Conservation (phyloP, 176 grass and related monocot genomes). For the Echinochloa phyllopogon region DNA sequence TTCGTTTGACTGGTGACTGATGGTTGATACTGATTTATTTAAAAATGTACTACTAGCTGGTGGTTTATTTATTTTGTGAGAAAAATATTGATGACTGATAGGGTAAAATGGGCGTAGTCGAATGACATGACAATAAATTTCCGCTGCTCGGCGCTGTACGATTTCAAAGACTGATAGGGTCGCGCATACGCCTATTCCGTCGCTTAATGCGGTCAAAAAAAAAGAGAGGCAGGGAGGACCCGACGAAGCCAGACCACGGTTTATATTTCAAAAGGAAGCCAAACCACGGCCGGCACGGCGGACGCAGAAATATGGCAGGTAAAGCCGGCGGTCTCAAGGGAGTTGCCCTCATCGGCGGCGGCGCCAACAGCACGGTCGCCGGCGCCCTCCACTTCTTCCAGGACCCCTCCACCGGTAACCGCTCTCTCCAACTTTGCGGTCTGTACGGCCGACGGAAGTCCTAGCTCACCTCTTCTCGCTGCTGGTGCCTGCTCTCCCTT, state of each 20-base stretch:
- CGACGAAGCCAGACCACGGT: background rate
- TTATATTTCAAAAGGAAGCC: conserved; percentile 3
- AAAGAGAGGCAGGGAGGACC: background rate
- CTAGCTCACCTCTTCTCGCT: background rate
- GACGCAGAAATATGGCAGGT: conserved; percentile 42
- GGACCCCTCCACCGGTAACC: conserved; percentile 37
- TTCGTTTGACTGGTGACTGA: too few relatives aligned
- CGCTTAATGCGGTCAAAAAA: too few relatives aligned
- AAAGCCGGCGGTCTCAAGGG: conserved; percentile 59
- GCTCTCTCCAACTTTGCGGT: background rate
- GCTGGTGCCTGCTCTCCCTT: conserved; percentile 1
- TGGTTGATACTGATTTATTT: too few relatives aligned
- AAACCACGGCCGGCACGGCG: background rate
- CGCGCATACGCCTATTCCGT: too few relatives aligned
- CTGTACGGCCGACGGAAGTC: background rate
- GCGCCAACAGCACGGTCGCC: conserved; percentile 41
- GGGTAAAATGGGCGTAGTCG: too few relatives aligned
- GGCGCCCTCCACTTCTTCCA: conserved; percentile 57
- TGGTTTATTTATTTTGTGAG: too few relatives aligned
- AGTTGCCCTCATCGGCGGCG: conserved; percentile 57
- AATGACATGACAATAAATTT: too few relatives aligned
- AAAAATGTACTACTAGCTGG: too few relatives aligned
- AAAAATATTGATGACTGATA: too few relatives aligned
- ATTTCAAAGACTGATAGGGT: too few relatives aligned
- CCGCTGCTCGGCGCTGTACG: too few relatives aligned